Conservation (phyloP, 2,329 filamentous ascomycete species). For the Fusarium chlamydosporum region DNA sequence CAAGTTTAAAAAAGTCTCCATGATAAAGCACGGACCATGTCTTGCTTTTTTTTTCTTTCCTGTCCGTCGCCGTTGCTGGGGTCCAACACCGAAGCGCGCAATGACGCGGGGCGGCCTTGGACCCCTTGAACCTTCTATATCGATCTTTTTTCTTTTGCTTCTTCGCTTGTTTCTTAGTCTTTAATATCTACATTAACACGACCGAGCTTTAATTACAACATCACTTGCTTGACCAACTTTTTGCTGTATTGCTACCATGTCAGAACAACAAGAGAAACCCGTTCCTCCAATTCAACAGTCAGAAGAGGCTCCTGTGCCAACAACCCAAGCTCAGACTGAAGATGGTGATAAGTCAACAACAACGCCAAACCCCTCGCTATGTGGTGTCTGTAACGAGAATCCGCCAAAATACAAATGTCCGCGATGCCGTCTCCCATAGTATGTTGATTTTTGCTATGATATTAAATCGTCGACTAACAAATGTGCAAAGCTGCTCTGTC, state of each 20-base stretch:
- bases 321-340: slow-evolving; percentile 5
- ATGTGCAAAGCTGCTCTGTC: slow-evolving; percentile 68
- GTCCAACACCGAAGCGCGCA: slow-evolving; percentile 24
- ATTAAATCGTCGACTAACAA: slow-evolving; percentile 4
- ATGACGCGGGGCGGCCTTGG: slow-evolving; percentile 40
- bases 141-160: slow-evolving; percentile 7
- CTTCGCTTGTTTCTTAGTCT: not conserved
- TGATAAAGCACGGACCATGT: slow-evolving; percentile 26
- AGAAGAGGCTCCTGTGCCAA: slow-evolving; percentile 11
- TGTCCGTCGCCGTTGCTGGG: slow-evolving; percentile 16
- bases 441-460: slow-evolving; percentile 50
- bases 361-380: slow-evolving; percentile 52
- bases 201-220: too few relatives aligned
- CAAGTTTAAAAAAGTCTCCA: slow-evolving; percentile 12
- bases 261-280: slow-evolving; percentile 22
- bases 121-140: slow-evolving; percentile 21
- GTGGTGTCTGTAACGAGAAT: slow-evolving; percentile 66
- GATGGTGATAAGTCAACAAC: slow-evolving; percentile 12
- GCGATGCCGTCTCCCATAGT: slow-evolving; percentile 72
- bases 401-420: slow-evolving; percentile 74
- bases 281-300: slow-evolving; percentile 7
- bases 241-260: slow-evolving; percentile 24
- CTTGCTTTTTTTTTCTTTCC: slow-evolving; percentile 5
- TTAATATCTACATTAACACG: not conserved
- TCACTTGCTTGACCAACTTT: not conserved